These are phyloP conservation scores for Pelargonium australe DNA, from an alignment of 441 rosid species.

Conservation along the genomic window DNA sequence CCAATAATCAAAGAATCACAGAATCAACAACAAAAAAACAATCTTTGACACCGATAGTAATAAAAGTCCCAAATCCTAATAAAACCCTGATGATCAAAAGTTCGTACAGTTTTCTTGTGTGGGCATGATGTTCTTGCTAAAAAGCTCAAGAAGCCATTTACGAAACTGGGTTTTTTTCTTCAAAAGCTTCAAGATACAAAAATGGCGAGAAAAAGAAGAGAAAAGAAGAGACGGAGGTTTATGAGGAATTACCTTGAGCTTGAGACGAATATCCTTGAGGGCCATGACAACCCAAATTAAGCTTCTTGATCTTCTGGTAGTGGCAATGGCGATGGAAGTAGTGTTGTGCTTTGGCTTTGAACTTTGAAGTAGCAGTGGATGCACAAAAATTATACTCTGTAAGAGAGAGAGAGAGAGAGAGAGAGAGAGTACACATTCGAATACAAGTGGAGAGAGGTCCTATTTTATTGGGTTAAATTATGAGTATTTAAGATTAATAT, in stretches of 20 bases:
- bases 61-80: neutral
- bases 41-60: neutral
- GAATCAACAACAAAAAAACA: conserved; percentile 1
- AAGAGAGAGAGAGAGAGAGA: conserved; percentile 5
- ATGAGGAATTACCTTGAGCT: conserved; percentile 31
- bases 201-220: neutral
- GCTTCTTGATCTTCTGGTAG: neutral
- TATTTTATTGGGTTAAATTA: conserved; percentile 10
- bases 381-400: neutral
- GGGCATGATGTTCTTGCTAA: neutral
- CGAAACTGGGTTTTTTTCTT: neutral
- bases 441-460: neutral
- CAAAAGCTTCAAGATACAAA: neutral
- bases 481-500: conserved; percentile 17
- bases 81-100: neutral
- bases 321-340: neutral
- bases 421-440: too few species aligned
- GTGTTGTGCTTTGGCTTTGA: neutral
- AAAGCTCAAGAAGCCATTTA: neutral
- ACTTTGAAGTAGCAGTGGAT: too few species aligned
- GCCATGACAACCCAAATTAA: conserved; percentile 24
- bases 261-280: conserved; percentile 29
- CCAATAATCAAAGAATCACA: neutral
- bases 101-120: neutral
- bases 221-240: neutral